A percentile compares a stretch with the other conserved stretches of the same genome.
Evolutionary conservation across 345 rosid species (phyloP).

Genomic region (Eucalyptus sideroxylon): DNA sequence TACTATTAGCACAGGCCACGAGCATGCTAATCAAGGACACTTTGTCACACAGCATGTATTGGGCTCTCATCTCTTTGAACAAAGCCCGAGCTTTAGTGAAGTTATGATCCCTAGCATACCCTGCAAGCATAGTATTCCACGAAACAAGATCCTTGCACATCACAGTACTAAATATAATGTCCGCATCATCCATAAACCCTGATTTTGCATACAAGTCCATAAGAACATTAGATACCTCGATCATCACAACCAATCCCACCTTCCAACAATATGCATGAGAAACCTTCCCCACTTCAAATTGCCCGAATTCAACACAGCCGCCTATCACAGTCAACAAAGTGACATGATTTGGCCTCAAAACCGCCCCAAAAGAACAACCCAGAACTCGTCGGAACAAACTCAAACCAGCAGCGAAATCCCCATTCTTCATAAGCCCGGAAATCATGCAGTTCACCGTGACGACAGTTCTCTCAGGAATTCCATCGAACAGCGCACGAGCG

Average conservation of each 20-base stretch:
- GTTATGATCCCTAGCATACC: conserved; percentile 2
- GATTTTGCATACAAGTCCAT: conserved; percentile 11
- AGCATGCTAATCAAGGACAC: conserved; percentile 4
- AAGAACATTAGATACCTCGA: conserved; percentile 1
- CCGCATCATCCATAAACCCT: neutral
- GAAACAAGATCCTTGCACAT: conserved; percentile 3
- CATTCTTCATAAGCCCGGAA: conserved; percentile 9
- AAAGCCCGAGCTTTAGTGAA: neutral
- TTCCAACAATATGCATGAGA: conserved; percentile 9
- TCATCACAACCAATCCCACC: neutral
- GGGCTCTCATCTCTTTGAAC: conserved; percentile 3
- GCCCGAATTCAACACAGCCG: conserved; percentile 1
- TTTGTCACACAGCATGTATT: neutral
- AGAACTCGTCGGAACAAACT: neutral
- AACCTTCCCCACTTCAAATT: neutral
- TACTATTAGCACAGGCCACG: conserved; percentile 1
- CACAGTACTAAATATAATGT: conserved; percentile 1
- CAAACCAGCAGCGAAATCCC: neutral
- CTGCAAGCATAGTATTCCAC: conserved; percentile 23
- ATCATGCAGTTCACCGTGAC: conserved; percentile 5
- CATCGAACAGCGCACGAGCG: conserved; percentile 5
- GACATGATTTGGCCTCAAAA: conserved; percentile 8
- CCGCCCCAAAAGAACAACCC: neutral
- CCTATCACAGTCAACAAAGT: conserved; percentile 5
- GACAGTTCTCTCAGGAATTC: conserved; percentile 4